Conservation (phyloP, 352 stramenopile genomes). For the Globisporangium okanoganense region DNA sequence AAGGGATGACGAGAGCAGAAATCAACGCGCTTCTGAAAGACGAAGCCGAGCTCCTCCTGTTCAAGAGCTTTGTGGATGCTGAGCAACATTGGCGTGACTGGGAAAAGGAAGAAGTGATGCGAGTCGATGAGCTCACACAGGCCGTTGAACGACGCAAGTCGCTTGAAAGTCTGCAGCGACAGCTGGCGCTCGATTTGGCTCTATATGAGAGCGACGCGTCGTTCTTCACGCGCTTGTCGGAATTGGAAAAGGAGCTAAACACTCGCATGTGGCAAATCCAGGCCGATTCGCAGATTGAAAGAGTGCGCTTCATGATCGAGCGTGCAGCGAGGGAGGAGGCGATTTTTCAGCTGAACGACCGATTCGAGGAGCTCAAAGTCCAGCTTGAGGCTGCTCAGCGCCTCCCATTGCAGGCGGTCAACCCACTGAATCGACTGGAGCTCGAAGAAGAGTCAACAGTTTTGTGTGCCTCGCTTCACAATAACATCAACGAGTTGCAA, state of each 20-base stretch:
- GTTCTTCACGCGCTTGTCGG: constrained; percentile 44
- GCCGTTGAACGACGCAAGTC: constrained; percentile 17
- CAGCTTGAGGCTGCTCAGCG: constrained; percentile 38
- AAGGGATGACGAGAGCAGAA: constrained; percentile 12
- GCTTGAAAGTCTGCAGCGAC: constrained; percentile 26
- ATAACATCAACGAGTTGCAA: constrained; percentile 19
- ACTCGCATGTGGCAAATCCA: constrained; percentile 49
- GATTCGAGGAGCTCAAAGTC: constrained; percentile 33
- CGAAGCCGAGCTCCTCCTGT: constrained; percentile 41
- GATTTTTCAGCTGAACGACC: constrained; percentile 47
- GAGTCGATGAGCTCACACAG: constrained; percentile 35
- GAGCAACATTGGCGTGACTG: constrained; percentile 46
- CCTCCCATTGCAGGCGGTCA: constrained; percentile 47
- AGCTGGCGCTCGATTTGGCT: constrained; percentile 41
- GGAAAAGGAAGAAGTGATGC: constrained; percentile 36
- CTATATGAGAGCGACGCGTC: constrained; percentile 38
- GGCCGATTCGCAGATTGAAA: constrained; percentile 48
- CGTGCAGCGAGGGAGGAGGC: constrained; percentile 55
- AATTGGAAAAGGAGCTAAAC: constrained; percentile 44
- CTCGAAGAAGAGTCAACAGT: constrained; percentile 29
- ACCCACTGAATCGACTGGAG: constrained; percentile 42
- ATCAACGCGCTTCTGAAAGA: constrained; percentile 25
- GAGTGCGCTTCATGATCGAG: constrained; percentile 58
- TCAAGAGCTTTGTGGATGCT: constrained; percentile 40
- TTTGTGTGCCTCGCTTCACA: constrained; percentile 20